Evolutionary conservation across 768 basidiomycete species (phyloP).

Genomic region (Hygrocybe punicea): DNA sequence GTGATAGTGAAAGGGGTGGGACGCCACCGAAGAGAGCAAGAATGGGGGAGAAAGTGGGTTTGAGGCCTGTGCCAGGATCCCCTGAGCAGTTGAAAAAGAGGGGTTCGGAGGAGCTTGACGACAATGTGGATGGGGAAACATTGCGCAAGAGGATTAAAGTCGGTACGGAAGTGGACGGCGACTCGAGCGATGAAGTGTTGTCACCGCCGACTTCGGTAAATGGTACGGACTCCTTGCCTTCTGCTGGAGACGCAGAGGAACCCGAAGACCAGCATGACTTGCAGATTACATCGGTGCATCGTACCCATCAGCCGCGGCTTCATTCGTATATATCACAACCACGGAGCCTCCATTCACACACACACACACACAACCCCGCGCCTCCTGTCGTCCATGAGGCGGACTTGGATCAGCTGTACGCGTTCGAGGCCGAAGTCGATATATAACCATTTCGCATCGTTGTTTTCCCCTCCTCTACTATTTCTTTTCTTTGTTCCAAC

Average conservation of each 20-base stretch:
- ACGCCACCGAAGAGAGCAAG: conserved; percentile 19
- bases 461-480: background rate
- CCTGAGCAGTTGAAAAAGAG: conserved; percentile 41
- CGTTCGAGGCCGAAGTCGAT: conserved; percentile 5
- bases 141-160: conserved; percentile 5
- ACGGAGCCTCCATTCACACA: background rate
- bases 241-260: background rate
- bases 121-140: conserved; percentile 6
- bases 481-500: background rate
- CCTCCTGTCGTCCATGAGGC: background rate
- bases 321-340: background rate
- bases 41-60: conserved; percentile 1
- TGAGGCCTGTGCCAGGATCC: conserved; percentile 13
- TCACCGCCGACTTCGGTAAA: conserved; percentile 1
- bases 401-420: conserved; percentile 6
- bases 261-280: background rate
- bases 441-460: background rate
- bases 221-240: background rate
- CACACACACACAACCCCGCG: background rate
- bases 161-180: background rate
- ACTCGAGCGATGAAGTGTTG: background rate
- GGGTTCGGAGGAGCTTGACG: conserved; percentile 49
- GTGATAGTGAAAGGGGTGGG: conserved; percentile 3
- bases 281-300: background rate
- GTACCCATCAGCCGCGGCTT: background rate